Percentiles rank a stretch among this genome's conserved stretches.
Conservation (phyloP, 2,329 filamentous ascomycete species). For the Ceratocystis papillata region DNA sequence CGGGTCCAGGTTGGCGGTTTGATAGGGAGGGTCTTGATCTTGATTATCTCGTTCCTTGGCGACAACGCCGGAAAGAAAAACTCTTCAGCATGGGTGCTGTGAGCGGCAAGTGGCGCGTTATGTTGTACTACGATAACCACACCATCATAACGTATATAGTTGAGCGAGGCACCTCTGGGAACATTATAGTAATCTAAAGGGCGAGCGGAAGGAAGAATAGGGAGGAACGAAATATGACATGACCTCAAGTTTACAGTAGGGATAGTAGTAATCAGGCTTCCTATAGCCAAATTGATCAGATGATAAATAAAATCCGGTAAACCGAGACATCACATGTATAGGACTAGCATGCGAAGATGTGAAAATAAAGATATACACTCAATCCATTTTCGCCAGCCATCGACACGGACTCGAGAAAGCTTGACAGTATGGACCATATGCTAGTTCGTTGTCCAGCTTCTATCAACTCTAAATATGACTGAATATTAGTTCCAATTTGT, state of each 20-base stretch:
- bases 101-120: slow-evolving; percentile 50
- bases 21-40: background rate
- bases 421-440: no score
- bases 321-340: no score
- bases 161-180: slow-evolving; percentile 33
- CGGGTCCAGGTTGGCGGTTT: background rate
- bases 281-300: no score
- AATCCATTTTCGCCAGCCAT: no score
- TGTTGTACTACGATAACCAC: slow-evolving; percentile 63
- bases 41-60: slow-evolving; percentile 14
- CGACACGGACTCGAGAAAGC: no score
- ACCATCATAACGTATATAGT: slow-evolving; percentile 61
- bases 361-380: no score
- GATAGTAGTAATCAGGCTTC: no score
- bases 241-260: background rate
- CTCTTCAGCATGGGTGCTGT: slow-evolving; percentile 10
- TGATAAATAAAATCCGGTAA: no score
- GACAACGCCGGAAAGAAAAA: background rate
- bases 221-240: background rate
- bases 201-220: no score
- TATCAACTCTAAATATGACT: background rate
- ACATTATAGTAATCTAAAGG: slow-evolving; percentile 14
- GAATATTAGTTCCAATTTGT: background rate
- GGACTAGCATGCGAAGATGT: no score
- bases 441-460: no score